Evolutionary conservation across 768 basidiomycete genomes (phyloP).

Genomic region (Psilocybe tampanensis): DNA sequence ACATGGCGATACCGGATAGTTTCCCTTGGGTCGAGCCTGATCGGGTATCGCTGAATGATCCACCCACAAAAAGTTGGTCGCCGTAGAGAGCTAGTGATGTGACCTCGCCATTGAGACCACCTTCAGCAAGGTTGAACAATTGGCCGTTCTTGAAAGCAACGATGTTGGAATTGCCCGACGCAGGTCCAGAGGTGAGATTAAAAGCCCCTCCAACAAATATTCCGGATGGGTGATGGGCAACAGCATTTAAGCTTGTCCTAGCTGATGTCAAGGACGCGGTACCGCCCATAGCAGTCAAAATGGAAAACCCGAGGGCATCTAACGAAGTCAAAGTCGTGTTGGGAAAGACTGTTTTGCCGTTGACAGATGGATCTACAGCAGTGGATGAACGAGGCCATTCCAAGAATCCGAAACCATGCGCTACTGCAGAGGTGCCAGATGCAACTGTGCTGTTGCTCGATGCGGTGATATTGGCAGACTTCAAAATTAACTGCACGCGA

Average conservation of each 20-base stretch:
- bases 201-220: slow-evolving; percentile 84
- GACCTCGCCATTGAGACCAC: slow-evolving; percentile 83
- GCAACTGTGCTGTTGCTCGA: slow-evolving; percentile 31
- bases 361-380: slow-evolving; percentile 33
- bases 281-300: slow-evolving; percentile 65
- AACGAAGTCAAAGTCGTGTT: slow-evolving; percentile 72
- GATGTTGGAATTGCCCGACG: slow-evolving; percentile 68
- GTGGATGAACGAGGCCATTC: slow-evolving; percentile 74
- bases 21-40: slow-evolving; percentile 52
- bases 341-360: slow-evolving; percentile 63
- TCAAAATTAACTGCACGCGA: slow-evolving; percentile 77
- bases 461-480: slow-evolving; percentile 53
- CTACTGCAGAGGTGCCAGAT: slow-evolving; percentile 31
- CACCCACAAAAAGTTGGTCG: slow-evolving; percentile 81
- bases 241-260: slow-evolving; percentile 48
- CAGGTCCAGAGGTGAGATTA: slow-evolving; percentile 54
- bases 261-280: slow-evolving; percentile 36
- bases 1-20: slow-evolving; percentile 67
- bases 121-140: slow-evolving; percentile 52
- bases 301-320: slow-evolving; percentile 61
- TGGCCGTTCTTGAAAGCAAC: slow-evolving; percentile 65
- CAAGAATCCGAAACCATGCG: slow-evolving; percentile 78
- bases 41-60: slow-evolving; percentile 76
- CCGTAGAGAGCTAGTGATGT: slow-evolving; percentile 63
- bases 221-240: slow-evolving; percentile 68